Base-by-base conservation (phyloP, 768 basidiomycete species). In the Boletus subparvulus region DNA sequence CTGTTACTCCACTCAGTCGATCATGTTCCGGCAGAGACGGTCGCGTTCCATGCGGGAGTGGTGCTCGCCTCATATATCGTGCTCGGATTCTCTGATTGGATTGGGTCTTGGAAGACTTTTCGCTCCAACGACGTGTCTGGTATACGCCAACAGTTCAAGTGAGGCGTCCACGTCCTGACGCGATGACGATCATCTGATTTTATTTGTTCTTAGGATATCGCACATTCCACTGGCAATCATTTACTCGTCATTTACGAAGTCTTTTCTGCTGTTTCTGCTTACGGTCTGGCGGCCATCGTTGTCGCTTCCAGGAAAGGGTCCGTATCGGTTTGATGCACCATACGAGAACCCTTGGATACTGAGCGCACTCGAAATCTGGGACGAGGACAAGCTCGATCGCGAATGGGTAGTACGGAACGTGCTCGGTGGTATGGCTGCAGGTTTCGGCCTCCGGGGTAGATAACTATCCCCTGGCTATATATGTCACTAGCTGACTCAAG, bases 391-490 rank as follows among this genome's bases (percentile, higher is more conserved):
- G 32, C 72, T 93, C 1, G 89, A 93, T 68, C 82, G 88, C 8
- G 89, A 88, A 65, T 94, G 92, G 92, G 75, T 92, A 7, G 84
- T 93, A 5, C 79, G 92, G 26, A 93, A 94, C 61, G 77, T 92
- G 11, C 75, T 94, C 2, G 92, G 92, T 12, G 92, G 92, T 0
- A 86, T 94, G 83, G 87, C 90, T 12, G 87, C 91, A 33, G 92
- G 92, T 2, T 94, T 93, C 68, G 92, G 90, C 0, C 70, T 94
- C 51, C 82, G 91, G 65, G 88, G 91, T 92, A 63, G 42, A 76
- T 67, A 0, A 1, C 28, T 21, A 16, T 45, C n/a, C 37, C 28
- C 36, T 50, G 1, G 16, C 47, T 36, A 36, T 16, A 10, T 14
- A 32, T 8, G 4, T 2, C 24, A 19, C n/a, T 47, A 17, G 21